Evolutionary conservation across 768 basidiomycete genomes (phyloP).

Genomic region (Austroboletus eburneus): DNA sequence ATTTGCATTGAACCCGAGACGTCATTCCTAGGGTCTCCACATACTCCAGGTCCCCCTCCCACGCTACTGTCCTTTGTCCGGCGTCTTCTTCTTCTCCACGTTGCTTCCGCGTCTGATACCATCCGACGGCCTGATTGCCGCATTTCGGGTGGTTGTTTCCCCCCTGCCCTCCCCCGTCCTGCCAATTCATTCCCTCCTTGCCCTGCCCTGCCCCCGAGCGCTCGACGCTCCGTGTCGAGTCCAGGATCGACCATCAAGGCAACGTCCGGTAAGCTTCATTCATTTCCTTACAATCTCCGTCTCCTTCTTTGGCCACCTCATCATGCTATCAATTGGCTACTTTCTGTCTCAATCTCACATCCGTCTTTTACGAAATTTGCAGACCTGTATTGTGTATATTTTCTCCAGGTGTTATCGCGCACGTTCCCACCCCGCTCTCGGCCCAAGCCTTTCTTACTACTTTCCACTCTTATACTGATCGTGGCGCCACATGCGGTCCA

Average conservation of each 20-base stretch:
- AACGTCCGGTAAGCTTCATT: slow-evolving; percentile 22
- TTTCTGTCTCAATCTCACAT: slow-evolving; percentile 7
- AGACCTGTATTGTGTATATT: slow-evolving; percentile 15
- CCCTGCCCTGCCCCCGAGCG: too few species aligned
- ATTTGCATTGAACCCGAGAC: slow-evolving; percentile 16
- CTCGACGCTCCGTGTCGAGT: slow-evolving; percentile 1
- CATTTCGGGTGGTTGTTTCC: too few species aligned
- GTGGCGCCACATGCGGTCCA: slow-evolving; percentile 29
- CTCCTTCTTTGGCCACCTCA: slow-evolving; percentile 5
- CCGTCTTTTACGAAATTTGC: slow-evolving; percentile 11
- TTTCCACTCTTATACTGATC: slow-evolving; percentile 12
- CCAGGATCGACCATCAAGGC: slow-evolving; percentile 21
- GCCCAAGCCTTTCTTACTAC: slow-evolving; percentile 14
- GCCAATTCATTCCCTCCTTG: too few species aligned
- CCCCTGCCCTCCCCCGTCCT: background rate
- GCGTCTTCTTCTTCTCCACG: slow-evolving; percentile 13
- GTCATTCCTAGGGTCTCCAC: slow-evolving; percentile 10
- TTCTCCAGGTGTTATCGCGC: slow-evolving; percentile 12
- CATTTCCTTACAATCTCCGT: slow-evolving; percentile 20
- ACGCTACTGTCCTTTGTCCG: slow-evolving; percentile 9
- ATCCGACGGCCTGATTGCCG: background rate
- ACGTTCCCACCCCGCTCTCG: slow-evolving; percentile 18
- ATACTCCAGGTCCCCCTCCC: slow-evolving; percentile 11
- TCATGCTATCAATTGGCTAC: slow-evolving; percentile 1
- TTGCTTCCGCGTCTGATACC: slow-evolving; percentile 18